Conservation (phyloP, 2,329 filamentous ascomycete species). For the Clonostachys rhizophaga region DNA sequence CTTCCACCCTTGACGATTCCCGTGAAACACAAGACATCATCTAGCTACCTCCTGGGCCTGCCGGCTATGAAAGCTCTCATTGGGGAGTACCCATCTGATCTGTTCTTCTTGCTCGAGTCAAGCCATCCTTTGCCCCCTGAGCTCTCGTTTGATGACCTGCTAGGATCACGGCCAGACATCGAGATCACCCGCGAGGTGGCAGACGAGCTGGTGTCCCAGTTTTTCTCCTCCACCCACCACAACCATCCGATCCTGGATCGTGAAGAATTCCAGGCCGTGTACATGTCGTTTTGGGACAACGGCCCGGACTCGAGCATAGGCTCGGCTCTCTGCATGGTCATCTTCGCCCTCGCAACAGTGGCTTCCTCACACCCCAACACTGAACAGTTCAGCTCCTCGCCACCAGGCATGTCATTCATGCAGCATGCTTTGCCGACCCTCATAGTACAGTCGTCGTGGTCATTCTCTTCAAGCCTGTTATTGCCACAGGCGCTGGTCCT, state of each 20-base stretch:
- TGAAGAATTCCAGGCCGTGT: constrained; percentile 13
- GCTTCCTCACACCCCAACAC: constrained; percentile 7
- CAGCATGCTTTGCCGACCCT: constrained; percentile 19
- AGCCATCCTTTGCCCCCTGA: constrained; percentile 11
- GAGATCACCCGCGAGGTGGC: constrained; percentile 8
- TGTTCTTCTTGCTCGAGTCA: constrained; percentile 18
- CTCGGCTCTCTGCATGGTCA: constrained; percentile 19
- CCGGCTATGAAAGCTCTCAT: constrained; percentile 18
- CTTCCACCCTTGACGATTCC: constrained; percentile 17
- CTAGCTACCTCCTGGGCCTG: constrained; percentile 16
- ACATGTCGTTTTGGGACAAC: constrained; percentile 11
- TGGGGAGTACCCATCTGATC: constrained; percentile 17
- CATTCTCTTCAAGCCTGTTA: constrained; percentile 16
- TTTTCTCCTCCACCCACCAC: constrained; percentile 15
- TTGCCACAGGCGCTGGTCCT: constrained; percentile 20
- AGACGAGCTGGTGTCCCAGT: constrained; percentile 13
- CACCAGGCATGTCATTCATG: constrained; percentile 22
- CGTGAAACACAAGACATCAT: constrained; percentile 19
- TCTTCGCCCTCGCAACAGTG: constrained; percentile 16
- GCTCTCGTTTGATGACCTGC: constrained; percentile 9
- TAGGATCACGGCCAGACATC: neutral
- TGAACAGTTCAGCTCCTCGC: constrained; percentile 8
- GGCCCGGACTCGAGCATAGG: constrained; percentile 13
- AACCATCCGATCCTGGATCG: constrained; percentile 18
- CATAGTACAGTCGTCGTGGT: constrained; percentile 17